Conservation (phyloP, 345 rosid genomes). For the Dipteronia sinensis region DNA sequence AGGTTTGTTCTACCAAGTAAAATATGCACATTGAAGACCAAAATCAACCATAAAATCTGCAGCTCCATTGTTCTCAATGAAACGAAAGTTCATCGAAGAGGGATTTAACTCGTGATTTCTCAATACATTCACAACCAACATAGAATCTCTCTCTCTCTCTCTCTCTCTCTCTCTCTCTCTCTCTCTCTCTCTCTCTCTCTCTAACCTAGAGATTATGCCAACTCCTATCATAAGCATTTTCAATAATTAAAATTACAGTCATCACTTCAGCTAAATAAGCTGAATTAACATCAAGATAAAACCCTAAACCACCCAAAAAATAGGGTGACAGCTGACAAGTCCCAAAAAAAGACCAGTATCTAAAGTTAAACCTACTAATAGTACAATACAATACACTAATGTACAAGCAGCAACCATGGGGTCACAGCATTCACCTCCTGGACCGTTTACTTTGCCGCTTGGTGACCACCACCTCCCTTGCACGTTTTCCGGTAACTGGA, state of each 20-base stretch:
- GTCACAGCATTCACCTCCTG: conserved; percentile 30
- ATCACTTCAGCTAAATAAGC: background rate
- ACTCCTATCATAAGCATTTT: background rate
- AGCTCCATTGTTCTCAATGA: background rate
- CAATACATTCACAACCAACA: background rate
- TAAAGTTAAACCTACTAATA: no score
- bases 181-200: background rate
- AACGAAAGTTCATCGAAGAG: background rate
- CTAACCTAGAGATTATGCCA: no score
- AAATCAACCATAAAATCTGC: background rate
- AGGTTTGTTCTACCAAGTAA: no score
- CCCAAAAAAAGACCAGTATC: background rate
- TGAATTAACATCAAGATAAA: background rate
- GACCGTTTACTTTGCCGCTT: conserved; percentile 56
- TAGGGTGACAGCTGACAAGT: no score
- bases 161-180: no score
- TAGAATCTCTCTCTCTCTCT: background rate
- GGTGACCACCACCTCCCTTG: conserved; percentile 39
- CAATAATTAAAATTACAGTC: background rate
- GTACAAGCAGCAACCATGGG: conserved; percentile 2
- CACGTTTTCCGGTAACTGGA: conserved; percentile 49
- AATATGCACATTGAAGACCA: background rate
- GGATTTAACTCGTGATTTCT: no score
- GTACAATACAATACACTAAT: background rate
- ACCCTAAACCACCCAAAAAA: background rate